phyloP scores from a whole-genome alignment of 805 yeast species.

The Candida fluviatilis region DNA sequence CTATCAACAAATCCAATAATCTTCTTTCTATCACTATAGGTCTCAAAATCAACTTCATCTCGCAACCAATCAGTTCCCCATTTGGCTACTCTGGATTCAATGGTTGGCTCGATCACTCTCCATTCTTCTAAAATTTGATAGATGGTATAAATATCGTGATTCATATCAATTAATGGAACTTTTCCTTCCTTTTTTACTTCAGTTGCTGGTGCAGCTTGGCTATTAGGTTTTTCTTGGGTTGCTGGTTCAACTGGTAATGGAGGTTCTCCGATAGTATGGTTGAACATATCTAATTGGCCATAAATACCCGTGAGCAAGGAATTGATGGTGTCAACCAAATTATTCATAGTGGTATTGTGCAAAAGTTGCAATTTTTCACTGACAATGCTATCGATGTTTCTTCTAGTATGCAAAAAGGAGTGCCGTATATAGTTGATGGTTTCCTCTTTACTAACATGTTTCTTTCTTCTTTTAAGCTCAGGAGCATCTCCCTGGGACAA shows the following conservation, averaged over 20 bases:
- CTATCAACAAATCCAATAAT: slow-evolving; percentile 12
- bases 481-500: slow-evolving; percentile 2
- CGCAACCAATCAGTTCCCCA: slow-evolving; percentile 11
- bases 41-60: slow-evolving; percentile 12
- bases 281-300: slow-evolving; percentile 3
- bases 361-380: slow-evolving; percentile 4
- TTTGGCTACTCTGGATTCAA: slow-evolving; percentile 5
- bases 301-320: slow-evolving; percentile 4
- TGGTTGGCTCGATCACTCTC: slow-evolving; percentile 8
- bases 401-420: slow-evolving; percentile 3
- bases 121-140: slow-evolving; percentile 13
- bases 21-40: slow-evolving; percentile 9
- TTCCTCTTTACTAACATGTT: slow-evolving; percentile 1
- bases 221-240: neutral
- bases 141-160: slow-evolving; percentile 10
- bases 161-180: slow-evolving; percentile 9
- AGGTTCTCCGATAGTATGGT: slow-evolving; percentile 5
- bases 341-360: slow-evolving; percentile 4
- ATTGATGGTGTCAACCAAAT: slow-evolving; percentile 5
- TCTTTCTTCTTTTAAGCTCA: slow-evolving; percentile 1
- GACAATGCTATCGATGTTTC: slow-evolving; percentile 4
- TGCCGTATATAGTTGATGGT: neutral
- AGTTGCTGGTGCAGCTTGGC: too few relatives aligned
- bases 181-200: neutral
- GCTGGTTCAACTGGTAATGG: neutral